These are phyloP conservation scores for Fusarium pseudoanthophilum DNA, from an alignment of 2,329 filamentous ascomycete species.

Conservation along the genomic window DNA sequence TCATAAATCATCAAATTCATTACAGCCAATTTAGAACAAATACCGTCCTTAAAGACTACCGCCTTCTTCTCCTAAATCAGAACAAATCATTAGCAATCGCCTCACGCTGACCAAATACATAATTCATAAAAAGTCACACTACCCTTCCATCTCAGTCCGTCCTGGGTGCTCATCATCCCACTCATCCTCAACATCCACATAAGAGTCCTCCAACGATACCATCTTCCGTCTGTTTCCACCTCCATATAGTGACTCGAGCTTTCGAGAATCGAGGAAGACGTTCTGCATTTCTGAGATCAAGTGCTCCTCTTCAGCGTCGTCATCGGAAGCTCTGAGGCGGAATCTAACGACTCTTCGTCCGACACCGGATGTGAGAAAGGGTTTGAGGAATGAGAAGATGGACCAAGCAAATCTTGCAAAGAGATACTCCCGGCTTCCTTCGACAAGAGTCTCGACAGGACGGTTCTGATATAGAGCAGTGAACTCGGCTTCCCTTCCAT, in stretches of 20 bases:
- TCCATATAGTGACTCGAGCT: constrained; percentile 21
- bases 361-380: constrained; percentile 28
- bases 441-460: background rate
- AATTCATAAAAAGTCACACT: background rate
- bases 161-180: constrained; percentile 30
- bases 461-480: constrained; percentile 30
- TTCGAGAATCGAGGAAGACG: constrained; percentile 25
- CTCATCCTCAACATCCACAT: constrained; percentile 35
- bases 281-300: constrained; percentile 27
- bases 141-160: constrained; percentile 34
- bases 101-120: background rate
- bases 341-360: constrained; percentile 19
- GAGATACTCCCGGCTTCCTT: constrained; percentile 27
- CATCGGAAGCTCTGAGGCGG: constrained; percentile 3
- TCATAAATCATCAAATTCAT: background rate
- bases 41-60: background rate
- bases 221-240: constrained; percentile 2
- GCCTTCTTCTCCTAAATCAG: background rate
- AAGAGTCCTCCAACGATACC: constrained; percentile 16
- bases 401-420: constrained; percentile 32
- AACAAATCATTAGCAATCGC: background rate
- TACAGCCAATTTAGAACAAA: background rate
- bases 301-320: constrained; percentile 20
- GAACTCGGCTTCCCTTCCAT: constrained; percentile 29
- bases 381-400: constrained; percentile 19